phyloP scores from a whole-genome alignment of 106 monocot genomes.

The Iris macrosiphon region DNA sequence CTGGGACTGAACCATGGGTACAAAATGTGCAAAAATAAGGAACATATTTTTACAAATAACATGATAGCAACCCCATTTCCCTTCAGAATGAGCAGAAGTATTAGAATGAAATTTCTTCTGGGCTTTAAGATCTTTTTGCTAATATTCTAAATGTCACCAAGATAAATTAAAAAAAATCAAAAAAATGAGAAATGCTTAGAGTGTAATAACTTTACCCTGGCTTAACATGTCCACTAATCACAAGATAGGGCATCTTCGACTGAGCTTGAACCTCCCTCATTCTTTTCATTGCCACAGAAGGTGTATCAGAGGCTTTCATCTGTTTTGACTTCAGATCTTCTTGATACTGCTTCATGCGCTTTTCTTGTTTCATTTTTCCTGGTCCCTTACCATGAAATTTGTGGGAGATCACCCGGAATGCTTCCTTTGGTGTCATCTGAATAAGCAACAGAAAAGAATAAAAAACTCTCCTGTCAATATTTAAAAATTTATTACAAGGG shows the following conservation, averaged over 20 bases:
- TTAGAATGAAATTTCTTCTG: too few relatives aligned
- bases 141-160: too few relatives aligned
- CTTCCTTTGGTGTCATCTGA: conserved; percentile 96
- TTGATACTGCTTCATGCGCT: conserved; percentile 82
- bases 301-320: conserved; percentile 93
- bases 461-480: not conserved
- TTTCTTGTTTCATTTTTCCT: conserved; percentile 89
- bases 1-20: too few relatives aligned
- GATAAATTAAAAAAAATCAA: too few relatives aligned
- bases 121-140: too few relatives aligned
- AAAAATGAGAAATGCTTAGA: too few relatives aligned
- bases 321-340: conserved; percentile 87
- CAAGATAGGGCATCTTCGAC: conserved; percentile 76
- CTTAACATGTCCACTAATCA: conserved; percentile 88
- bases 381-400: conserved; percentile 98
- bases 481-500: not conserved
- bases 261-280: conserved; percentile 88
- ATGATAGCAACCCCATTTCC: too few relatives aligned
- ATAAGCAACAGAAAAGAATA: conserved; percentile 1
- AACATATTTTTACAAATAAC: too few relatives aligned
- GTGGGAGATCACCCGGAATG: conserved; percentile 83
- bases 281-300: conserved; percentile 65
- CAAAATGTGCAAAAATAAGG: too few relatives aligned
- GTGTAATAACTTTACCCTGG: conserved; percentile 70
- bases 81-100: too few relatives aligned